Evolutionary conservation across 306 rosid species (phyloP), one percentile per base, ranked within the genome.

Genomic region (Delonix regia): DNA sequence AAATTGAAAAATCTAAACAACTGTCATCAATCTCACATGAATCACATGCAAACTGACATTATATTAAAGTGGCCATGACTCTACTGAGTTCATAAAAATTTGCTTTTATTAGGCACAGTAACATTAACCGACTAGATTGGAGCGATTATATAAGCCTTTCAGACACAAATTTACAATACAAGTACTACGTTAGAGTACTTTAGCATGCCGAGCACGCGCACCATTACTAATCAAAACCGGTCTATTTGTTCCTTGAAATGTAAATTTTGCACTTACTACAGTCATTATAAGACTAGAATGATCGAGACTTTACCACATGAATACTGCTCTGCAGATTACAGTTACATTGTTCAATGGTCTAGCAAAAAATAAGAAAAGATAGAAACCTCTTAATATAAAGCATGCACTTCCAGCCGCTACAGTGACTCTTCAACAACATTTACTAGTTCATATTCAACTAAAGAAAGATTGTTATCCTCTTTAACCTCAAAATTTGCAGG

Each of bases 381-480:
- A 44, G 69, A 79, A 80, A 78, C 78, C 86, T 73, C 73, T 67
- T 49, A 62, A 74, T 62, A 71, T 72, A 57, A 70, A 77, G 68
- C 74, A 84, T 83, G 70, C 78, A 53, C 78, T 73, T 70, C 80
- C 84, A 71, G 42, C 80, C 53, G 55, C 51, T 64, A 70, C 73
- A 67, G 52, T 88, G 80, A 83, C 82, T 93, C 92, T 65, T 86
- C 91, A 61, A 84, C 88, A 38, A 93, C 93, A 72, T 87, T 91
- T 47, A 93, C 98, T 73, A 93, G 70, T 73, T 93, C 98, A 78
- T 93, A 93, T 81, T 93, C 98, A 18, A 91, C 93, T 16, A 91
- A 86, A 16, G 98, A 93, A 30, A 93, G 97, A 83, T 93, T 93
- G 90, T 91, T 89, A 65, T 89, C 92, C 81, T 89, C 98, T 85